These are phyloP conservation scores for Globomyces pollinis-pini DNA, from an alignment of 192 early-diverging fungal species.

Conservation along the genomic window DNA sequence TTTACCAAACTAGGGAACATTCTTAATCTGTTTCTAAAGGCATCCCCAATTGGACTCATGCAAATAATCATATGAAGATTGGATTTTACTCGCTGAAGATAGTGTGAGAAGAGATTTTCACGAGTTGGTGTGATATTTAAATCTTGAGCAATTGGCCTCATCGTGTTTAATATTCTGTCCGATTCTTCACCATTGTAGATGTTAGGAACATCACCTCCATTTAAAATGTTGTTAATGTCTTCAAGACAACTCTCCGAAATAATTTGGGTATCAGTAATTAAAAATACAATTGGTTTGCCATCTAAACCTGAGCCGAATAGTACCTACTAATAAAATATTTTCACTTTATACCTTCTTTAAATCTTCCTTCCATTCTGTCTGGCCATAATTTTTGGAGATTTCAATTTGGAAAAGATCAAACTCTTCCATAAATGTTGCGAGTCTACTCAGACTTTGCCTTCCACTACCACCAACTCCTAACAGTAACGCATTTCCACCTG, in stretches of 20 bases:
- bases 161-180: constrained; percentile 46
- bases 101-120: constrained; percentile 51
- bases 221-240: constrained; percentile 58
- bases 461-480: constrained; percentile 58
- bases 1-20: constrained; percentile 60
- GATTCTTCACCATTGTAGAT: constrained; percentile 52
- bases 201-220: constrained; percentile 59
- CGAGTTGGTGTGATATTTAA: constrained; percentile 35
- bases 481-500: constrained; percentile 46
- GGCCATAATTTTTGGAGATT: constrained; percentile 56
- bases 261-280: constrained; percentile 58
- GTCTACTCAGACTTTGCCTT: constrained; percentile 41
- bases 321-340: no score
- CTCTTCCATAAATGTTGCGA: constrained; percentile 58
- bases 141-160: constrained; percentile 46
- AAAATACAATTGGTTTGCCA: constrained; percentile 50
- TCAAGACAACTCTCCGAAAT: constrained; percentile 47
- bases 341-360: constrained; percentile 54
- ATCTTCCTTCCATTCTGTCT: constrained; percentile 53
- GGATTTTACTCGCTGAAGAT: constrained; percentile 34
- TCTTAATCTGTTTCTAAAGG: constrained; percentile 50
- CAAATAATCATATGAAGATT: constrained; percentile 56
- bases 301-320: constrained; percentile 49
- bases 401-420: constrained; percentile 59
- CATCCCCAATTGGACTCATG: constrained; percentile 61